phyloP scores from a whole-genome alignment of 2,329 filamentous ascomycete species.

The Fusarium devonianum region DNA sequence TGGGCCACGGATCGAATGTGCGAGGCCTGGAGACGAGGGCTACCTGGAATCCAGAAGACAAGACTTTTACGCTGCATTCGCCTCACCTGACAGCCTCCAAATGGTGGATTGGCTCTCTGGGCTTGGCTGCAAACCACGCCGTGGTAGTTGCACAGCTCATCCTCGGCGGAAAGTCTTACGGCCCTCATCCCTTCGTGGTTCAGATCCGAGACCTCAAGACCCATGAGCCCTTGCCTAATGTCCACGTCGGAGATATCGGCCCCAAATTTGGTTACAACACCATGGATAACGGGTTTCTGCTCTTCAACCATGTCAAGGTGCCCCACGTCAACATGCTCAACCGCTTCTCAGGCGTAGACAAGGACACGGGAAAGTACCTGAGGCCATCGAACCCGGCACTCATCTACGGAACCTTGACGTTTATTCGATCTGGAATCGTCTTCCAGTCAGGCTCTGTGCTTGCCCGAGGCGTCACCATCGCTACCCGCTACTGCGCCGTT shows the following conservation, averaged over 20 bases:
- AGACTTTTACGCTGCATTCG: conserved; percentile 78
- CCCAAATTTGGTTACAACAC: conserved; percentile 83
- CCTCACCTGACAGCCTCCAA: conserved; percentile 78
- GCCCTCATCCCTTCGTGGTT: conserved; percentile 80
- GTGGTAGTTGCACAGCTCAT: conserved; percentile 81
- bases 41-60: conserved; percentile 75
- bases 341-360: conserved; percentile 73
- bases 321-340: conserved; percentile 78
- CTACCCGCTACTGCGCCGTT: conserved; percentile 75
- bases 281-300: conserved; percentile 82
- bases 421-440: conserved; percentile 76
- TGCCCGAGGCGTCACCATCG: conserved; percentile 79
- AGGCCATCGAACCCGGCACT: conserved; percentile 71
- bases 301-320: conserved; percentile 76
- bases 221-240: conserved; percentile 71
- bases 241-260: conserved; percentile 81
- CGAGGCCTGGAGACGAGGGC: conserved; percentile 75
- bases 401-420: conserved; percentile 79
- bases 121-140: conserved; percentile 77
- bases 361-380: conserved; percentile 71
- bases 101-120: conserved; percentile 85
- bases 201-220: conserved; percentile 76
- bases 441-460: conserved; percentile 75
- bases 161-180: conserved; percentile 71
- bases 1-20: conserved; percentile 81